Evolutionary conservation across 2,329 filamentous ascomycete genomes (phyloP).

Genomic region (Madurella fahalii): DNA sequence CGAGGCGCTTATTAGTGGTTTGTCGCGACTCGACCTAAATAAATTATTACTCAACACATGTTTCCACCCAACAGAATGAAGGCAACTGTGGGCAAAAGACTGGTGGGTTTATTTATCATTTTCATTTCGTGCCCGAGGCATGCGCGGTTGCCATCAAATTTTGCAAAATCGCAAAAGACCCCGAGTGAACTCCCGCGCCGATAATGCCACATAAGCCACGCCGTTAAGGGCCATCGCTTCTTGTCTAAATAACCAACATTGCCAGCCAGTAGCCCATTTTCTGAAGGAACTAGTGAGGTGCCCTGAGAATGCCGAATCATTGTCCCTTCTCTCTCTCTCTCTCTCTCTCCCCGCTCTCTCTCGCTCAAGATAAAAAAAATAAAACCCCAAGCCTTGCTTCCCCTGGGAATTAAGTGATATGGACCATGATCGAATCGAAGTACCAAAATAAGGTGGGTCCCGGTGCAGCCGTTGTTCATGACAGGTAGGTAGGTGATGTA

Average conservation of each 20-base stretch:
- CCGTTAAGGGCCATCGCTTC: neutral
- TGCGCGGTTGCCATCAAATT: slow-evolving; percentile 10
- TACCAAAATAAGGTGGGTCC: neutral
- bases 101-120: slow-evolving; percentile 6
- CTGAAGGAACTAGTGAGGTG: slow-evolving; percentile 9
- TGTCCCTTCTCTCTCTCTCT: slow-evolving; percentile 4
- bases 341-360: no score
- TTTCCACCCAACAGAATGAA: neutral
- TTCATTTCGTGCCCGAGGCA: slow-evolving; percentile 15
- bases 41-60: neutral
- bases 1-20: neutral
- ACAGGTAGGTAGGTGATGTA: neutral
- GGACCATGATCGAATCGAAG: slow-evolving; percentile 13
- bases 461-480: slow-evolving; percentile 9
- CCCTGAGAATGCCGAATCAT: slow-evolving; percentile 13
- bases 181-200: slow-evolving; percentile 7
- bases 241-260: slow-evolving; percentile 21
- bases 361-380: no score
- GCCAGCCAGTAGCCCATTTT: slow-evolving; percentile 22
- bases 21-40: neutral
- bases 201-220: slow-evolving; percentile 5
- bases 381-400: slow-evolving; percentile 27
- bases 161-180: slow-evolving; percentile 10
- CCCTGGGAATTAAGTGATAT: slow-evolving; percentile 22
- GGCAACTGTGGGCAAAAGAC: neutral